A percentile compares a stretch with the other conserved stretches of the same genome.
Conservation (phyloP, 2,329 filamentous ascomycete species). For the Pseudogymnoascus sp. region DNA sequence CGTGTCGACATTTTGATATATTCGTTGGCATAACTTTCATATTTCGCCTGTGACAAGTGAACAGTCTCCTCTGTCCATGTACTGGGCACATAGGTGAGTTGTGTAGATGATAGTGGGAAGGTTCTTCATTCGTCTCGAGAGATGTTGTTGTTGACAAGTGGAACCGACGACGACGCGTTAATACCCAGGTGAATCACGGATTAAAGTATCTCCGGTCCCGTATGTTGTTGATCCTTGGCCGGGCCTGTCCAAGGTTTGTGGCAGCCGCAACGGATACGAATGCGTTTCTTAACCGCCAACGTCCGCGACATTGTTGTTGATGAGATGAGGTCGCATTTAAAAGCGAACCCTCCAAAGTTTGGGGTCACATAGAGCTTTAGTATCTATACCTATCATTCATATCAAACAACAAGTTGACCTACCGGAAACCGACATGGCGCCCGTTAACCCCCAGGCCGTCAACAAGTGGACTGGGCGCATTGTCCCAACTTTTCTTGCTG, state of each 20-base stretch:
- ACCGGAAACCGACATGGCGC: neutral
- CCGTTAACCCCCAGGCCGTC: conserved; percentile 7
- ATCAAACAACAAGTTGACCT: neutral
- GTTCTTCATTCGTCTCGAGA: neutral
- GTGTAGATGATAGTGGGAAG: neutral
- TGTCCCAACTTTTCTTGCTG: conserved; percentile 63
- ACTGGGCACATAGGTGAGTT: neutral
- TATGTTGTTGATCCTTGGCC: neutral
- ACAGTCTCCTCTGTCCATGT: neutral
- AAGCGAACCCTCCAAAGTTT: conserved; percentile 4
- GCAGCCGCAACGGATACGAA: neutral
- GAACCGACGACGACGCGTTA: neutral
- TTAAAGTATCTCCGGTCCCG: neutral
- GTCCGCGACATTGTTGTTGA: neutral
- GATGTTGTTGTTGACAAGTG: neutral
- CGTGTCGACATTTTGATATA: neutral
- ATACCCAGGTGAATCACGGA: neutral
- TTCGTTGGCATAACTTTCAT: neutral
- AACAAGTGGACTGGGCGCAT: conserved; percentile 33
- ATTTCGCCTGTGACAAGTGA: neutral
- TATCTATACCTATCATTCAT: conserved; percentile 6
- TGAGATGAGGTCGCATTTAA: conserved; percentile 4
- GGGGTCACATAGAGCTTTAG: conserved; percentile 1
- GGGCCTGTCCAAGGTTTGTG: neutral
- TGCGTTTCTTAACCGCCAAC: neutral